Conservation (phyloP, 2,329 filamentous ascomycete species). For the Neofusicoccum kwambonambiense region DNA sequence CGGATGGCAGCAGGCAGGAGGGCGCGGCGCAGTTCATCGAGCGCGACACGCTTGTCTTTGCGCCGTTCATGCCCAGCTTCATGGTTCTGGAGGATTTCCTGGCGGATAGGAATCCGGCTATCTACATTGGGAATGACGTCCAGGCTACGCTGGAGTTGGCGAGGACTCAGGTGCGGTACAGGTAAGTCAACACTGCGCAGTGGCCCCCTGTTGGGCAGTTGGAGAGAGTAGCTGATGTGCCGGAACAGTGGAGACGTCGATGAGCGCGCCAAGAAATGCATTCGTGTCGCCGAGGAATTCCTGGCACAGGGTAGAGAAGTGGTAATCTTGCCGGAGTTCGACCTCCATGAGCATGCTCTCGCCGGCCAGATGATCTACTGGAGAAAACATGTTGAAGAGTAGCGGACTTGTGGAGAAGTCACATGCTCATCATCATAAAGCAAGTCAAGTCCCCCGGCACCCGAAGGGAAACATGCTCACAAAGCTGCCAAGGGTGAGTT, state of each 20-base stretch:
- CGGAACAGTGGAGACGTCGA: neutral
- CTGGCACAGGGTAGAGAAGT: constrained; percentile 21
- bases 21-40: constrained; percentile 23
- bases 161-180: neutral
- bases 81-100: constrained; percentile 34
- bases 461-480: too few relatives aligned
- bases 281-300: constrained; percentile 30
- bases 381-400: constrained; percentile 17
- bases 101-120: constrained; percentile 27
- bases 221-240: neutral
- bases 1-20: constrained; percentile 20
- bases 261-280: constrained; percentile 20
- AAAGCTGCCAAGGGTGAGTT: too few relatives aligned
- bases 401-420: too few relatives aligned
- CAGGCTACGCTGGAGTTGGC: constrained; percentile 22
- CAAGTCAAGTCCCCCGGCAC: too few relatives aligned
- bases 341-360: constrained; percentile 31
- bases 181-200: neutral
- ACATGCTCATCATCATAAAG: too few relatives aligned
- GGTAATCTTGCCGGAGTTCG: constrained; percentile 28
- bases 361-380: constrained; percentile 35
- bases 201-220: too few relatives aligned
- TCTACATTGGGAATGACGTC: constrained; percentile 40
- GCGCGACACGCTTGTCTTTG: constrained; percentile 29
- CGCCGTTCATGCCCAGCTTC: constrained; percentile 39